Conservation (phyloP, 23 red algal genomes). For the Agarophyton chilense region DNA sequence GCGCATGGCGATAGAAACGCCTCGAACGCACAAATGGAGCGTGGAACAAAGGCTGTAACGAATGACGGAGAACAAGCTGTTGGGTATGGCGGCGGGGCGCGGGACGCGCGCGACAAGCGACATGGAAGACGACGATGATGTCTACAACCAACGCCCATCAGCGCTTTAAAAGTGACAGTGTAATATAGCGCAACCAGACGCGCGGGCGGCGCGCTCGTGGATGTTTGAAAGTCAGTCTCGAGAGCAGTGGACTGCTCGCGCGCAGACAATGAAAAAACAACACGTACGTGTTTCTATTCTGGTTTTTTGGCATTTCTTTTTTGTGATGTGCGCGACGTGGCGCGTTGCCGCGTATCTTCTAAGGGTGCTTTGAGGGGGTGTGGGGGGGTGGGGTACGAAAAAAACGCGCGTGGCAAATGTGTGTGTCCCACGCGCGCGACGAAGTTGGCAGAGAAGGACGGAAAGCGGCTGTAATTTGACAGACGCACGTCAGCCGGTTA, state of each 20-base stretch:
- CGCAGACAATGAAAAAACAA: no score
- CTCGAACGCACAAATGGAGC: no score
- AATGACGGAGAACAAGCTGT: neutral
- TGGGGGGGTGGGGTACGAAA: no score
- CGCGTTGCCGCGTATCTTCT: neutral
- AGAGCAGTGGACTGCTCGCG: no score
- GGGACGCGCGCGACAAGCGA: neutral
- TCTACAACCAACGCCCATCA: neutral
- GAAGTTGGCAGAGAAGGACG: neutral
- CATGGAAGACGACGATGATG: no score
- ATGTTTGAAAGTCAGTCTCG: no score
- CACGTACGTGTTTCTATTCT: no score
- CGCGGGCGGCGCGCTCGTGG: neutral
- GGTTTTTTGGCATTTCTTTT: no score
- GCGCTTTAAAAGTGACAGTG: neutral
- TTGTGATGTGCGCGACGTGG: neutral
- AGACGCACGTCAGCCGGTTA: neutral
- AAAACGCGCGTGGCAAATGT: no score
- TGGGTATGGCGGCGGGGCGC: neutral
- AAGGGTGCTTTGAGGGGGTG: no score
- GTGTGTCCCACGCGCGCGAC: neutral
- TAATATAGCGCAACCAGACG: neutral
- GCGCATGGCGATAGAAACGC: no score
- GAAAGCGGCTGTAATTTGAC: neutral
- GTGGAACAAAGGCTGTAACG: neutral